Conservation (phyloP, 2,329 filamentous ascomycete genomes). For the Penicillium sp. region DNA sequence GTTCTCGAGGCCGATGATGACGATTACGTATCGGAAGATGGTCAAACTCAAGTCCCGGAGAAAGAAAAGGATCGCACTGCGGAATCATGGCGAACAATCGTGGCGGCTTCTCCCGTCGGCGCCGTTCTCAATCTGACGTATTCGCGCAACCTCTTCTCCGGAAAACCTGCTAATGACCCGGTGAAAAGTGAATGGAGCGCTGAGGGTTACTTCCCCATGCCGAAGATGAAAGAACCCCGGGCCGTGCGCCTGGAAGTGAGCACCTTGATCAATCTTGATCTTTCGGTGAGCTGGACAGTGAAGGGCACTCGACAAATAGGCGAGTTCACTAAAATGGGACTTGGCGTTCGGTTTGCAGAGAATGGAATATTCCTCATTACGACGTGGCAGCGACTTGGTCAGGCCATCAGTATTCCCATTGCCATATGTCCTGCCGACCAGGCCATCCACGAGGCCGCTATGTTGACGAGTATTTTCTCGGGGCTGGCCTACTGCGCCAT, state of each 20-base stretch:
- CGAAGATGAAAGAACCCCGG: conserved; percentile 25
- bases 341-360: conserved; percentile 36
- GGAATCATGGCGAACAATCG: conserved; percentile 32
- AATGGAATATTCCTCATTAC: conserved; percentile 36
- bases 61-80: conserved; percentile 21
- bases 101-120: conserved; percentile 27
- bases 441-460: conserved; percentile 32
- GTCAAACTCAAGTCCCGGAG: conserved; percentile 3
- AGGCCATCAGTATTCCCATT: conserved; percentile 38
- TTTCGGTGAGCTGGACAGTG: conserved; percentile 33
- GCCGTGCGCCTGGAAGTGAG: conserved; percentile 34
- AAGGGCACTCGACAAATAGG: conserved; percentile 35
- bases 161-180: conserved; percentile 28
- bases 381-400: conserved; percentile 39
- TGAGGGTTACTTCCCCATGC: conserved; percentile 35
- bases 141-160: conserved; percentile 36
- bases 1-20: conserved; percentile 19
- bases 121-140: conserved; percentile 33
- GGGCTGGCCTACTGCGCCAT: conserved; percentile 38
- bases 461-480: conserved; percentile 35
- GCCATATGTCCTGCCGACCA: conserved; percentile 32
- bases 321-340: conserved; percentile 36
- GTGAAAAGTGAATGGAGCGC: conserved; percentile 39
- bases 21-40: conserved; percentile 16
- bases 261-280: conserved; percentile 23